Base-by-base conservation (phyloP, 2,329 filamentous ascomycete species). In the Paradendryphiella salina region DNA sequence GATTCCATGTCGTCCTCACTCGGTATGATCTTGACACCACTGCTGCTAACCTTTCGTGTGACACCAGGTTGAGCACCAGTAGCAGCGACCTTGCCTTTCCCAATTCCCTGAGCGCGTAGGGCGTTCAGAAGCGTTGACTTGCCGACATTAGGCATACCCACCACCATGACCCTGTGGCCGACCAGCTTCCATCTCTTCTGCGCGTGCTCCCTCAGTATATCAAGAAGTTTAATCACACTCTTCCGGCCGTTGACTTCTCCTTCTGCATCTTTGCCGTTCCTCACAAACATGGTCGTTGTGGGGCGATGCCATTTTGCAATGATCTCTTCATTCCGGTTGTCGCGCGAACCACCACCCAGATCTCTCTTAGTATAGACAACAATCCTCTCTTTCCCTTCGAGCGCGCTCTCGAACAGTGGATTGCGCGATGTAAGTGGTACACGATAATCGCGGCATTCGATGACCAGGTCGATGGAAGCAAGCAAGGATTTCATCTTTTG, bases 91-190 rank as follows among this genome's bases (percentile, higher is more conserved):
- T 93, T 95, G 15, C 80, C 79, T 40, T 80, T 77, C 60, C 79
- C 75, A 58, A 89, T 81, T 33, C 90, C 90, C 14, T 81, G 78
- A 33, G 80, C 82, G 15, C 94, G 86, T 40, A 97, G 81, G 13
- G 86, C 83, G 72, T 99, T 99, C 34, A 99, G 83, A n/a, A 99
- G 79, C 1, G 92, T 91, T 38, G 90, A 96, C 75, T 99, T 99
- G 29, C 94, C 94, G 0, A 96, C 90, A 69, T 99, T 99, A 29
- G 94, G 94, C 92, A 99, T 96, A 47, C 94, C 94, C 11, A 97
- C 92, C 0, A 97, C 84, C 72, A 99, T 82, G 49, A 91, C 83
- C 40, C 91, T 84, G 61, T 90, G 82, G n/a, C 91, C 92, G 6
- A 89, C 86, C n/a, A 97, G 76, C 17, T 82, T 83, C 61, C 85